These are phyloP conservation scores for Acrocalymma vagum DNA, from an alignment of 2,329 filamentous ascomycete genomes.

Conservation along the genomic window DNA sequence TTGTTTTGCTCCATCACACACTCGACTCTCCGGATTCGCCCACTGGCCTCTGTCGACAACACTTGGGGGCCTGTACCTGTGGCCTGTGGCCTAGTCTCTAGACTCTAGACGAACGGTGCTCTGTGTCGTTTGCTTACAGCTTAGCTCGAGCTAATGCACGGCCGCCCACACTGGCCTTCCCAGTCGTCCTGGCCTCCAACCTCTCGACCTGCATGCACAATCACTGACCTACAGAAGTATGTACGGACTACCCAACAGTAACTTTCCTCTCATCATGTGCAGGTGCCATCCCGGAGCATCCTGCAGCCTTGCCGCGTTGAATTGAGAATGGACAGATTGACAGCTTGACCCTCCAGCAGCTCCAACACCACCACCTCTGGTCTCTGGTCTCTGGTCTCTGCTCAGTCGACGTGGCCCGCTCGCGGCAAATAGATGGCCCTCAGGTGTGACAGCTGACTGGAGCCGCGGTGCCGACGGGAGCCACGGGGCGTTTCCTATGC, in stretches of 20 bases:
- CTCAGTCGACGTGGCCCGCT: constrained; percentile 36
- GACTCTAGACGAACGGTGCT: too few relatives aligned
- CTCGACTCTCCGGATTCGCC: background rate
- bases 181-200: constrained; percentile 12
- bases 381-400: too few relatives aligned
- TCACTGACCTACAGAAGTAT: too few relatives aligned
- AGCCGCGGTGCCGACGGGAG: constrained; percentile 16
- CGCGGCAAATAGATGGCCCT: constrained; percentile 25
- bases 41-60: background rate
- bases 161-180: constrained; percentile 15
- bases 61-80: too few relatives aligned
- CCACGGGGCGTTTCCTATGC: constrained; percentile 5
- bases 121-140: too few relatives aligned
- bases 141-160: constrained; percentile 31
- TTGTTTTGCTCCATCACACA: constrained; percentile 8
- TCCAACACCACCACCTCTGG: too few relatives aligned
- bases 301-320: constrained; percentile 29
- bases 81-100: too few relatives aligned
- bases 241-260: too few relatives aligned
- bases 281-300: constrained; percentile 12
- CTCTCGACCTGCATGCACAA: too few relatives aligned
- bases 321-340: constrained; percentile 24
- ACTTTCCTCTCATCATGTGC: too few relatives aligned
- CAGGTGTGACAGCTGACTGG: constrained; percentile 17
- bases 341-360: too few relatives aligned